Percentiles rank a stretch among this genome's conserved stretches.
These are phyloP conservation scores for Cyberlindnera veronae DNA, from an alignment of 805 yeast species.

Conservation along the genomic window DNA sequence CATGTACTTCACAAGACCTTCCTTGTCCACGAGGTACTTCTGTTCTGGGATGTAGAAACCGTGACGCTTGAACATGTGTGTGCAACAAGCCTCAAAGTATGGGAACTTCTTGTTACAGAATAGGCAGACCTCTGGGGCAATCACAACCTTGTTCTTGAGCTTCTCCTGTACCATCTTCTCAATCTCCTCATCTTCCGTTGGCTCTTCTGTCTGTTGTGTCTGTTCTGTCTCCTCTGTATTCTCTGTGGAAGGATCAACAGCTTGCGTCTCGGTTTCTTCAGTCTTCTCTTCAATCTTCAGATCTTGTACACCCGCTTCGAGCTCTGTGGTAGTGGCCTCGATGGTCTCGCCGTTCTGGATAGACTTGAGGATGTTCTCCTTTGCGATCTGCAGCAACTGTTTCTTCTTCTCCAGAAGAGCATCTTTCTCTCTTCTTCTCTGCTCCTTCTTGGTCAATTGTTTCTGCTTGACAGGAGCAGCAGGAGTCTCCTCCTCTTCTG, in stretches of 20 bases:
- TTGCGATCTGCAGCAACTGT: conserved; percentile 38
- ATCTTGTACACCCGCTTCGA: background rate
- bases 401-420: conserved; percentile 39
- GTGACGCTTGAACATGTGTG: conserved; percentile 74
- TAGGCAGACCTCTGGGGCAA: conserved; percentile 50
- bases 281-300: conserved; percentile 1
- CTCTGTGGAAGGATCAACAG: background rate
- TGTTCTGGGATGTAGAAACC: conserved; percentile 90
- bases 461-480: conserved; percentile 21
- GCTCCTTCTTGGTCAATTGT: conserved; percentile 39
- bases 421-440: conserved; percentile 40
- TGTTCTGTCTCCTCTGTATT: conserved; percentile 1
- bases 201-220: conserved; percentile 19
- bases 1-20: conserved; percentile 72
- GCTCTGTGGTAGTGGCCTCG: background rate
- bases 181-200: conserved; percentile 36
- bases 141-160: conserved; percentile 38
- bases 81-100: conserved; percentile 49
- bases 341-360: conserved; percentile 13
- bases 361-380: conserved; percentile 34
- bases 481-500: conserved; percentile 21
- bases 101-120: conserved; percentile 47
- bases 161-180: conserved; percentile 38
- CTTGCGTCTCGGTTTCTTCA: background rate
- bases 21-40: conserved; percentile 61